Evolutionary conservation across 1,284 basidiomycete species (phyloP).

Genomic region (Xerocomus amazonicus): DNA sequence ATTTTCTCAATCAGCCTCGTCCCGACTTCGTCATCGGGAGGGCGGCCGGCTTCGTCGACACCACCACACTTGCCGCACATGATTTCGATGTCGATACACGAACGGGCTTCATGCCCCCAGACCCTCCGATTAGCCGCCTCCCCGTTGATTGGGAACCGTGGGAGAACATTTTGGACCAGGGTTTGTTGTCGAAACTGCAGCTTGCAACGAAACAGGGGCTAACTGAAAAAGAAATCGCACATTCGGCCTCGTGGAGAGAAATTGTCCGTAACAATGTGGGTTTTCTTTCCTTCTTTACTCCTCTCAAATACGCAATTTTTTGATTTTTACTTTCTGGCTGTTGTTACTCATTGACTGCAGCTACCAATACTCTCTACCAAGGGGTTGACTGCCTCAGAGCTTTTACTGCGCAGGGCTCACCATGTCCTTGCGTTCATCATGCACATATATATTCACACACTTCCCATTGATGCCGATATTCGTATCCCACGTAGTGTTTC

Average conservation of each 20-base stretch:
- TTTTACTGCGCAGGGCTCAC: slow-evolving; percentile 77
- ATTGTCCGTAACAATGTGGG: slow-evolving; percentile 55
- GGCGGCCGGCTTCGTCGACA: slow-evolving; percentile 50
- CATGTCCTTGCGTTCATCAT: slow-evolving; percentile 82
- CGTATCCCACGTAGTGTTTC: slow-evolving; percentile 71
- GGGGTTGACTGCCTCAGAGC: slow-evolving; percentile 52
- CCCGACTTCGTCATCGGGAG: slow-evolving; percentile 40
- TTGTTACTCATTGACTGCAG: slow-evolving; percentile 26
- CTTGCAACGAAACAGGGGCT: slow-evolving; percentile 50
- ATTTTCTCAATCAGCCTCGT: slow-evolving; percentile 67
- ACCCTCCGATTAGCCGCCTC: slow-evolving; percentile 67
- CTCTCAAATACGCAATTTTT: not conserved
- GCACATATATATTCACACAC: slow-evolving; percentile 87
- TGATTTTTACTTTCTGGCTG: not conserved
- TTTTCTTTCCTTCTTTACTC: not conserved
- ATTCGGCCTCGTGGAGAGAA: slow-evolving; percentile 60
- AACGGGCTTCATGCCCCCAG: slow-evolving; percentile 90
- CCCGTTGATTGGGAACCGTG: slow-evolving; percentile 62
- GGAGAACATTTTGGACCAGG: slow-evolving; percentile 62
- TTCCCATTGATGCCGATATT: slow-evolving; percentile 51
- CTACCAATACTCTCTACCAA: slow-evolving; percentile 32
- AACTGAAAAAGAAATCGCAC: slow-evolving; percentile 41
- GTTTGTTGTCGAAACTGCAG: slow-evolving; percentile 48
- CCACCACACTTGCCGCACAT: slow-evolving; percentile 67
- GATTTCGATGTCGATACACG: slow-evolving; percentile 53